Evolutionary conservation across 768 basidiomycete species (phyloP).

Genomic region (Cubamyces sp.): DNA sequence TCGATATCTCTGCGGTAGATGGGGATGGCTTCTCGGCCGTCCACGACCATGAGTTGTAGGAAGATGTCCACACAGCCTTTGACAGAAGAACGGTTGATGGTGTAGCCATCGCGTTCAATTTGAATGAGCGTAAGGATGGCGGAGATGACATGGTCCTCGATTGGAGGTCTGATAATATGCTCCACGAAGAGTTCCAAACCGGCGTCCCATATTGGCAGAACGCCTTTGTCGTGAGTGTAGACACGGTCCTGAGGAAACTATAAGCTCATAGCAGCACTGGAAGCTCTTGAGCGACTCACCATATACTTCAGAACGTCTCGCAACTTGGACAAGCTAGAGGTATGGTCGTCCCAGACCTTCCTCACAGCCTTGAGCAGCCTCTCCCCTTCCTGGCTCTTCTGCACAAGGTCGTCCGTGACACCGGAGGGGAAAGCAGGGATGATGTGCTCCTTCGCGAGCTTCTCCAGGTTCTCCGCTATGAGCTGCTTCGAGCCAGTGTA

Average conservation of each 20-base stretch:
- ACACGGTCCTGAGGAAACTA: conserved; percentile 76
- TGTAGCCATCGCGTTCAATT: conserved; percentile 89
- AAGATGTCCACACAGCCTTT: conserved; percentile 89
- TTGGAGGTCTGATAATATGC: conserved; percentile 78
- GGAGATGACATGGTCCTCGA: conserved; percentile 78
- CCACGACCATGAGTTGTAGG: conserved; percentile 61
- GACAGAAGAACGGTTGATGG: conserved; percentile 89
- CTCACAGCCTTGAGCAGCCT: conserved; percentile 80
- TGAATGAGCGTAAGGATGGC: conserved; percentile 88
- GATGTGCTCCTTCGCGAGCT: conserved; percentile 74
- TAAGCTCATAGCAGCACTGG: conserved; percentile 15
- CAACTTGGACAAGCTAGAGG: conserved; percentile 83
- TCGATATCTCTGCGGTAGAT: conserved; percentile 88
- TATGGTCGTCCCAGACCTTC: conserved; percentile 94
- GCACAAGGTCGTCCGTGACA: conserved; percentile 65
- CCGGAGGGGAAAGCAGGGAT: conserved; percentile 82
- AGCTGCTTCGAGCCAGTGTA: conserved; percentile 85
- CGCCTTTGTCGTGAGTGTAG: conserved; percentile 71
- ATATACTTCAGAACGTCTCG: conserved; percentile 94
- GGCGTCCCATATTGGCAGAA: conserved; percentile 81
- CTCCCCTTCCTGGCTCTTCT: conserved; percentile 84
- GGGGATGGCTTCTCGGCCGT: conserved; percentile 45
- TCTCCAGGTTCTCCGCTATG: conserved; percentile 80
- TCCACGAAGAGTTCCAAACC: conserved; percentile 84
- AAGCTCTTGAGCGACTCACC: conserved; percentile 50